Conservation (phyloP, 2,329 filamentous ascomycete species). For the Orbilia javanica region DNA sequence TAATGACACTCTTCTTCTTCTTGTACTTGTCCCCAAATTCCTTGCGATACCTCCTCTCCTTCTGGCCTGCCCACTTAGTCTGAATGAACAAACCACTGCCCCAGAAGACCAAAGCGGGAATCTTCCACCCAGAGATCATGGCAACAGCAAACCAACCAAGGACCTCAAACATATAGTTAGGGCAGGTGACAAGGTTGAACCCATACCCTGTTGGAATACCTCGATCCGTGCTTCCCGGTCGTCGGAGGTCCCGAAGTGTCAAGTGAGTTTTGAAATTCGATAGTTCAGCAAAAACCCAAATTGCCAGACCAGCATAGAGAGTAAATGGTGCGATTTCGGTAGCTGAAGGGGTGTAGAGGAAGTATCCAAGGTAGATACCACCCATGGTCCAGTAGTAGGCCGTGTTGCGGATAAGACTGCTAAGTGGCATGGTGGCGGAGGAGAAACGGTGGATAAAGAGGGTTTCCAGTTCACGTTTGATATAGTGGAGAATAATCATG, state of each 20-base stretch:
- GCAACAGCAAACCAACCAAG: slow-evolving; percentile 87
- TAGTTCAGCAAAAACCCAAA: slow-evolving; percentile 83
- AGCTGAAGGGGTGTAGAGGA: slow-evolving; percentile 80
- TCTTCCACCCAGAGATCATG: slow-evolving; percentile 79
- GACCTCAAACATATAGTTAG: slow-evolving; percentile 96
- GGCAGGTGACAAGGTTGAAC: slow-evolving; percentile 89
- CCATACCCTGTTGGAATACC: slow-evolving; percentile 89
- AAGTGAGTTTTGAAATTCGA: slow-evolving; percentile 84
- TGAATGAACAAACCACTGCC: slow-evolving; percentile 81
- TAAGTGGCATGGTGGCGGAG: slow-evolving; percentile 88
- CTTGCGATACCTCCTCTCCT: slow-evolving; percentile 88
- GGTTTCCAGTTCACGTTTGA: slow-evolving; percentile 96
- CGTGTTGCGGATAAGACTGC: slow-evolving; percentile 95
- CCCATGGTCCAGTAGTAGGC: slow-evolving; percentile 91
- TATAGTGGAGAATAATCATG: slow-evolving; percentile 84
- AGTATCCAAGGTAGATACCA: slow-evolving; percentile 84
- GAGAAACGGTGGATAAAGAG: slow-evolving; percentile 96
- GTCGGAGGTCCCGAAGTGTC: slow-evolving; percentile 81
- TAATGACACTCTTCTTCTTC: slow-evolving; percentile 87
- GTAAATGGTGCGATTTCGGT: slow-evolving; percentile 68
- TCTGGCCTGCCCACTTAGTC: slow-evolving; percentile 88
- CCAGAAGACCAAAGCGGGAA: slow-evolving; percentile 82
- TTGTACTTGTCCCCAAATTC: slow-evolving; percentile 95
- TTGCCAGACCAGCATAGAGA: slow-evolving; percentile 75
- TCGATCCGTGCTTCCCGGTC: slow-evolving; percentile 82